These are phyloP conservation scores for Fomitopsis betulina DNA, from an alignment of 1,284 basidiomycete species.

Conservation along the genomic window DNA sequence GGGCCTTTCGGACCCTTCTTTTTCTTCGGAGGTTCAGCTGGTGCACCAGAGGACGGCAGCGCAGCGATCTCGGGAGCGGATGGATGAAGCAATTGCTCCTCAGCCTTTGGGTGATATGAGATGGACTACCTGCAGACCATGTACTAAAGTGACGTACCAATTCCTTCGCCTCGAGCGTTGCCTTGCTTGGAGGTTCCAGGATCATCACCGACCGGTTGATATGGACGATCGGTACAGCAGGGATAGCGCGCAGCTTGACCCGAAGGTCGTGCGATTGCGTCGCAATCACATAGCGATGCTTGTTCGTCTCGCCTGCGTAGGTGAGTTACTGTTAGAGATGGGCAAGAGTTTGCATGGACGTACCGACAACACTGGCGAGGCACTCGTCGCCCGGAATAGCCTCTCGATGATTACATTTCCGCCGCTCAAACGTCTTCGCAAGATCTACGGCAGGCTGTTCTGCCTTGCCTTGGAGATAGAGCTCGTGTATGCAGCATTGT, in stretches of 20 bases:
- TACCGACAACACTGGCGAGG: conserved; percentile 77
- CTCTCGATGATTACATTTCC: conserved; percentile 93
- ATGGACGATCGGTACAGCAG: conserved; percentile 85
- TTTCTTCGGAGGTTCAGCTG: conserved; percentile 42
- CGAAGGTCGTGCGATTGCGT: conserved; percentile 74
- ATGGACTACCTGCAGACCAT: background rate
- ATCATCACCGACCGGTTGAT: conserved; percentile 89
- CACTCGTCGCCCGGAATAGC: conserved; percentile 83
- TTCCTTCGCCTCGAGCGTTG: conserved; percentile 68
- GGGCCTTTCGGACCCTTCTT: conserved; percentile 79
- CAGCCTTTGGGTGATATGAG: conserved; percentile 37
- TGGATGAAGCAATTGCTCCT: conserved; percentile 47
- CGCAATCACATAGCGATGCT: conserved; percentile 86
- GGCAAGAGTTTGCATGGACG: conserved; percentile 20
- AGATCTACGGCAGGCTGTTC: conserved; percentile 77
- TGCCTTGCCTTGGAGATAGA: conserved; percentile 75
- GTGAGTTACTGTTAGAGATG: background rate
- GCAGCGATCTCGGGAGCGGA: conserved; percentile 40
- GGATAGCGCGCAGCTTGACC: conserved; percentile 58
- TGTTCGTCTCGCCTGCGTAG: conserved; percentile 73
- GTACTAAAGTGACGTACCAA: conserved; percentile 36
- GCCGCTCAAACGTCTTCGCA: conserved; percentile 88
- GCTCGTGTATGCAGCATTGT: conserved; percentile 89
- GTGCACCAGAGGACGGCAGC: conserved; percentile 29
- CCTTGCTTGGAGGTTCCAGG: conserved; percentile 80